phyloP scores from a whole-genome alignment of 371 early-diverging fungal genomes.

The Blakeslea trispora region DNA sequence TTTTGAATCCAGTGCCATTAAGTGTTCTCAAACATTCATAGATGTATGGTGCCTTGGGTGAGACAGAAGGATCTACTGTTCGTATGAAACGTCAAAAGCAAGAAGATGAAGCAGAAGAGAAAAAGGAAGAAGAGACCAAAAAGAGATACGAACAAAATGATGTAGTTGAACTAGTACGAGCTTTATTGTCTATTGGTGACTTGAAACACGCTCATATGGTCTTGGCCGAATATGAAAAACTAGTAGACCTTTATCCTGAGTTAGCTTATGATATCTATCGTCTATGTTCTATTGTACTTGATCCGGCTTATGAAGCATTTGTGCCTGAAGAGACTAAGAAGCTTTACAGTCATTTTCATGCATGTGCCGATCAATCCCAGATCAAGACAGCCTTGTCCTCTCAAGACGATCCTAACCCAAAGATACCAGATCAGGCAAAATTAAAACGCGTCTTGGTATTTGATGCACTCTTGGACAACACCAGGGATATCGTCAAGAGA shows the following conservation, averaged over 20 bases:
- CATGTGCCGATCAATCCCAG: slow-evolving; percentile 34
- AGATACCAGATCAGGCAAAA: slow-evolving; percentile 25
- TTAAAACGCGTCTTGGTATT: slow-evolving; percentile 27
- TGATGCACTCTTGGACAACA: slow-evolving; percentile 30
- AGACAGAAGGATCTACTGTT: slow-evolving; percentile 40
- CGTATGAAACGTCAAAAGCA: slow-evolving; percentile 14
- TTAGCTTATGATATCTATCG: slow-evolving; percentile 66
- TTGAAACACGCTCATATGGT: slow-evolving; percentile 55
- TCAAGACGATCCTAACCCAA: slow-evolving; percentile 18
- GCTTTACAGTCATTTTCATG: slow-evolving; percentile 15
- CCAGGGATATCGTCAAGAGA: slow-evolving; percentile 28
- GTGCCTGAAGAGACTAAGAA: slow-evolving; percentile 35
- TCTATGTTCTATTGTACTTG: slow-evolving; percentile 56
- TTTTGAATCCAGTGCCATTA: no score
- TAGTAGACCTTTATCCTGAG: slow-evolving; percentile 62
- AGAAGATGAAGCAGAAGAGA: slow-evolving; percentile 4
- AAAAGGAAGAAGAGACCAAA: slow-evolving; percentile 4
- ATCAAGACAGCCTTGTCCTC: slow-evolving; percentile 25
- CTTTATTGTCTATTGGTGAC: slow-evolving; percentile 71
- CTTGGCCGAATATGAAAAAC: slow-evolving; percentile 55
- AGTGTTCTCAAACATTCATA: no score
- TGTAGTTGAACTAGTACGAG: slow-evolving; percentile 62
- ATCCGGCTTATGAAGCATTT: slow-evolving; percentile 52
- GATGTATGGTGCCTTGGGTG: slow-evolving; percentile 47
- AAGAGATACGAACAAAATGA: slow-evolving; percentile 49